A percentile compares a stretch with the other conserved stretches of the same genome.
Conservation (phyloP, 139 green algal species). For the Deuterostichococcus epilithicus region DNA sequence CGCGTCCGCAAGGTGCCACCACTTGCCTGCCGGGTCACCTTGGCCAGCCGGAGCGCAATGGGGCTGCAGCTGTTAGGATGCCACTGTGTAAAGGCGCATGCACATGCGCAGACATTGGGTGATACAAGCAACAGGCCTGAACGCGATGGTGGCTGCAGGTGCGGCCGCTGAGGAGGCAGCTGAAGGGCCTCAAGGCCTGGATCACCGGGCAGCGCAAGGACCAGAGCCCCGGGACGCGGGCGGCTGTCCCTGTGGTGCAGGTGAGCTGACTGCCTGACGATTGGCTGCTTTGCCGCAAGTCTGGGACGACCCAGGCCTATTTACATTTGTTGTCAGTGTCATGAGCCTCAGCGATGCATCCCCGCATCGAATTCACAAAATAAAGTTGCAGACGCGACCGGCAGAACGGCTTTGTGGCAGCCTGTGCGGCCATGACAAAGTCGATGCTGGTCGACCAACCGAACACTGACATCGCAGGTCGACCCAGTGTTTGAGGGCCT, state of each 20-base stretch:
- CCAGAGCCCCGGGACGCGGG: slow-evolving; percentile 91
- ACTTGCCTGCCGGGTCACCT: not conserved
- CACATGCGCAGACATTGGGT: not conserved
- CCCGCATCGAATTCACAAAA: too few relatives aligned
- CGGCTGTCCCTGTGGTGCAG: slow-evolving; percentile 78
- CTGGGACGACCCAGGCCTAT: too few relatives aligned
- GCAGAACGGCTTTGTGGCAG: not conserved
- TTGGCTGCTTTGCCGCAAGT: not conserved
- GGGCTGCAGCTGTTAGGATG: too few relatives aligned
- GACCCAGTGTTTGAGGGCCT: slow-evolving; percentile 92
- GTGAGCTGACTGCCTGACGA: not conserved
- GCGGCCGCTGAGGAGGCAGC: slow-evolving; percentile 78
- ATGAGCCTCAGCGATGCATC: too few relatives aligned
- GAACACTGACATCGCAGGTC: slow-evolving; percentile 42
- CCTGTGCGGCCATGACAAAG: not conserved
- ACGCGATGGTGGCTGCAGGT: slow-evolving; percentile 57
- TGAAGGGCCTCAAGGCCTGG: slow-evolving; percentile 88
- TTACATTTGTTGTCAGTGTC: too few relatives aligned
- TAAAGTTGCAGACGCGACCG: too few relatives aligned
- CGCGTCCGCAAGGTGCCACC: slow-evolving; percentile 81
- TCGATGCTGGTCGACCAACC: not conserved
- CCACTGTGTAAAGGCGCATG: too few relatives aligned
- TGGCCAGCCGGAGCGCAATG: too few relatives aligned
- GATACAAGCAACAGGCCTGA: too few relatives aligned
- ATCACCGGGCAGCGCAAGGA: slow-evolving; percentile 99